Base-by-base conservation (phyloP, 108 stramenopile genomes). In the Parmales sp. region DNA sequence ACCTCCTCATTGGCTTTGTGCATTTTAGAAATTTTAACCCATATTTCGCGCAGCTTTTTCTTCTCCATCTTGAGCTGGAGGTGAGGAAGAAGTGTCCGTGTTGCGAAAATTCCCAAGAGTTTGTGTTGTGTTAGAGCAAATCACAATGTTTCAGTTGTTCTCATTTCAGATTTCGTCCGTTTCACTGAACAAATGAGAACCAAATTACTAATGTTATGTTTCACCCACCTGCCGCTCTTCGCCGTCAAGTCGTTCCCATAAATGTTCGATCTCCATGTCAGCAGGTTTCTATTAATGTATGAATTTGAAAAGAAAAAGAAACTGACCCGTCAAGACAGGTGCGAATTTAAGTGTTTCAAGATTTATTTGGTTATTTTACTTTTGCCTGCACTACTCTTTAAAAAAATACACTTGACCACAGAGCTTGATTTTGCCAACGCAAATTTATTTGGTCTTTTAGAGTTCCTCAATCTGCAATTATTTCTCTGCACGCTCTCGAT, bases 41-140 rank as follows among this genome's bases (percentile, higher is more conserved):
- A 60, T 34, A 60, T 60, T 20, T 60, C 54, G 13, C 54, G 26
- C 2, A 60, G 54, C 54, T 60, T 60, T 34, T 60, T 60, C 54
- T 60, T 60, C 26, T 60, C 54, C 2, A 60, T 28, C 20, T 60
- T 60, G 13, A 60, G 28, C 54, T 60, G 31, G 19, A 50, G 49
- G 49, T 50, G 49, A 16, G 13, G 16, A 43, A 43, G 8, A 8
- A 43, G 16, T 11, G 41, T 43, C 11, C 11, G 41, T 43, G 41
- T 43, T 8, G 41, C 16, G 11, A 11, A 43, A 43, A 43, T 8
- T 43, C 11, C 11, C 8, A 43, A 16, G 41, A 43, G 11, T 43
- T 43, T 43, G 8, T 43, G 41, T 16, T 43, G 41, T 13, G 8
- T 8, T 13, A 43, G 16, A 43, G 16, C 41, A 13, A 16, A 43